phyloP scores from a whole-genome alignment of 2,329 filamentous ascomycete species.

The Xylariales sp. region DNA sequence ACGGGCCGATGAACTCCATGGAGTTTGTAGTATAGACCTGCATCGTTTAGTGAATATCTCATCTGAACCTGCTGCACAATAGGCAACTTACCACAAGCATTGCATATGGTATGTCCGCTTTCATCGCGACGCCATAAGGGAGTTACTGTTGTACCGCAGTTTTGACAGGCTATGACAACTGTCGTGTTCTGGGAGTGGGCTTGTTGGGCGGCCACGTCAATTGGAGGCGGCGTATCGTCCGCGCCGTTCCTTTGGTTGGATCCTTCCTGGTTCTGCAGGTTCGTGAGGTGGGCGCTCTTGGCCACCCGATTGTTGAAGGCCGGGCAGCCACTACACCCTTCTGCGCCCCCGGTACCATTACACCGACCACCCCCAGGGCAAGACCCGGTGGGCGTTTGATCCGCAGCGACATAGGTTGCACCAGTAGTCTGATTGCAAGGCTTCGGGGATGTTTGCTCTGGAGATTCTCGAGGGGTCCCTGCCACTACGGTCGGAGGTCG shows the following conservation, averaged over 20 bases:
- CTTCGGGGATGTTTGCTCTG: slow-evolving; percentile 34
- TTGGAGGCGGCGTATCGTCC: slow-evolving; percentile 37
- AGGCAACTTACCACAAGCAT: slow-evolving; percentile 89
- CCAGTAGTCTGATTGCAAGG: slow-evolving; percentile 37
- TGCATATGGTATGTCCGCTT: slow-evolving; percentile 93
- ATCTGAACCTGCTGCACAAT: too few species aligned
- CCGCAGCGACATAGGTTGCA: slow-evolving; percentile 72
- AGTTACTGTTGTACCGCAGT: slow-evolving; percentile 94
- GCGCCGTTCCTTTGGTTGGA: slow-evolving; percentile 18
- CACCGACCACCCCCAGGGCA: slow-evolving; percentile 93
- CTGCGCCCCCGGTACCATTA: slow-evolving; percentile 92
- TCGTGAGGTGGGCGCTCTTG: slow-evolving; percentile 75
- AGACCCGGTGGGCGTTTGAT: slow-evolving; percentile 73
- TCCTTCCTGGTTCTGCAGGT: slow-evolving; percentile 47
- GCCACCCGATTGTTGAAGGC: slow-evolving; percentile 96
- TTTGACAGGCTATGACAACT: slow-evolving; percentile 88
- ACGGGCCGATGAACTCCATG: slow-evolving; percentile 90
- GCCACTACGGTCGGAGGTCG: slow-evolving; percentile 57
- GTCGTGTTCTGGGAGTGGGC: slow-evolving; percentile 43
- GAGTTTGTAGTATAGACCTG: slow-evolving; percentile 92
- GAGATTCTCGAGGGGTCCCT: slow-evolving; percentile 35
- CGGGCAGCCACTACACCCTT: slow-evolving; percentile 91
- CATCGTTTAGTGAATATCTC: slow-evolving; percentile 23
- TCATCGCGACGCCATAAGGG: slow-evolving; percentile 94
- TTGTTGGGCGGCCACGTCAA: slow-evolving; percentile 46